phyloP scores from a whole-genome alignment of 192 early-diverging fungal genomes.

The Coemansia sp. region DNA sequence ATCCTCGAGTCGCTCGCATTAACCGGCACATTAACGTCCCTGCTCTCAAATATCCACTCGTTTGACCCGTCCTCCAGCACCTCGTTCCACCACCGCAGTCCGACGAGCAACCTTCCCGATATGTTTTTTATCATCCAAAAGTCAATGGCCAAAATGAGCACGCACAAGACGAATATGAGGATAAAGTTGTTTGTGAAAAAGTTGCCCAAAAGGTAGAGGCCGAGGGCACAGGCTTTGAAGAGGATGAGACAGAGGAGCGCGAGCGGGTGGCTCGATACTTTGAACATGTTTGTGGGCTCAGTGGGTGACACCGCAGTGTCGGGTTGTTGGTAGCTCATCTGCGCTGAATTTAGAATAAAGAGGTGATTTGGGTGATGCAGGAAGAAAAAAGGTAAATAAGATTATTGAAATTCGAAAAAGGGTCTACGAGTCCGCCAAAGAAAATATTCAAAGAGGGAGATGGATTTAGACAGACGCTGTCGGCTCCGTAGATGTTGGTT shows the following conservation, averaged over 20 bases:
- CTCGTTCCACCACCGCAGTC: slow-evolving; percentile 99
- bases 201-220: slow-evolving; percentile 82
- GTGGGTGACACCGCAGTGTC: not conserved
- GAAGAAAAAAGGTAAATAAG: not conserved
- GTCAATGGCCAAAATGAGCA: slow-evolving; percentile 90
- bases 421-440: not conserved
- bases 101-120: slow-evolving; percentile 91
- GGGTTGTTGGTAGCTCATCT: slow-evolving; percentile 9
- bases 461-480: too few relatives aligned
- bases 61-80: slow-evolving; percentile 93
- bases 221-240: slow-evolving; percentile 80
- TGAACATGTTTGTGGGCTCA: slow-evolving; percentile 46
- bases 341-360: too few relatives aligned
- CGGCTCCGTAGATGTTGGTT: too few relatives aligned
- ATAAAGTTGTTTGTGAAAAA: slow-evolving; percentile 84
- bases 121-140: slow-evolving; percentile 99
- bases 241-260: slow-evolving; percentile 87
- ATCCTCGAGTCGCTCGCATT: slow-evolving; percentile 88
- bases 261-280: slow-evolving; percentile 70
- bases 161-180: slow-evolving; percentile 85
- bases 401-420: not conserved
- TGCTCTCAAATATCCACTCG: slow-evolving; percentile 95
- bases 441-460: not conserved
- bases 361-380: too few relatives aligned
- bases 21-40: slow-evolving; percentile 61